Evolutionary conservation across 202 grass and related monocot genomes (phyloP).

Genomic region (Zoysia matrella): DNA sequence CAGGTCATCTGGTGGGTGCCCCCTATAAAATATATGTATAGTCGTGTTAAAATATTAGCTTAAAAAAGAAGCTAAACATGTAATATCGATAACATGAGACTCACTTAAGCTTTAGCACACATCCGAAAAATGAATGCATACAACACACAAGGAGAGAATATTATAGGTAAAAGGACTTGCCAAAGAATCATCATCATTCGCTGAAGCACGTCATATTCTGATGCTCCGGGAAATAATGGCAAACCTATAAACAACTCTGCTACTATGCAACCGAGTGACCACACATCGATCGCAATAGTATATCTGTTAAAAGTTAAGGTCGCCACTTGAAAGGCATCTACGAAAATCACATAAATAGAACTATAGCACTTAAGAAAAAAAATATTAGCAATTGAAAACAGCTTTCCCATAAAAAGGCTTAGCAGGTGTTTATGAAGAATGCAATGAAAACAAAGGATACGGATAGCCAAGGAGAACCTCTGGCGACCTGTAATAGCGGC

Average conservation of each 20-base stretch:
- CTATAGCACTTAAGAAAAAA: too few species aligned
- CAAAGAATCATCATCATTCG: constrained; percentile 84
- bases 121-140: constrained; percentile 16
- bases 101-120: constrained; percentile 3
- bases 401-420: constrained; percentile 13
- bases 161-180: constrained; percentile 53
- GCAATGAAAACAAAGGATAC: constrained; percentile 72
- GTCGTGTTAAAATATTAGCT: constrained; percentile 14
- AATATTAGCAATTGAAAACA: too few species aligned
- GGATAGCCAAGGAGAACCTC: constrained; percentile 97
- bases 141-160: constrained; percentile 25
- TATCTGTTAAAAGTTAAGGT: constrained; percentile 83
- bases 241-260: too few species aligned
- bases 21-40: constrained; percentile 52
- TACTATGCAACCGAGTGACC: too few species aligned
- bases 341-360: background rate
- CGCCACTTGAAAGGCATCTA: constrained; percentile 22
- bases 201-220: constrained; percentile 59
- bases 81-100: constrained; percentile 9
- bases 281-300: constrained; percentile 49
- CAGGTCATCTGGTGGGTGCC: constrained; percentile 79
- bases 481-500: constrained; percentile 98
- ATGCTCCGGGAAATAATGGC: too few species aligned
- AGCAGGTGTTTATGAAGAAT: constrained; percentile 42
- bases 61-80: constrained; percentile 17